These are phyloP conservation scores for Verticillium albo-atrum DNA, from an alignment of 2,329 filamentous ascomycete genomes.

Conservation along the genomic window DNA sequence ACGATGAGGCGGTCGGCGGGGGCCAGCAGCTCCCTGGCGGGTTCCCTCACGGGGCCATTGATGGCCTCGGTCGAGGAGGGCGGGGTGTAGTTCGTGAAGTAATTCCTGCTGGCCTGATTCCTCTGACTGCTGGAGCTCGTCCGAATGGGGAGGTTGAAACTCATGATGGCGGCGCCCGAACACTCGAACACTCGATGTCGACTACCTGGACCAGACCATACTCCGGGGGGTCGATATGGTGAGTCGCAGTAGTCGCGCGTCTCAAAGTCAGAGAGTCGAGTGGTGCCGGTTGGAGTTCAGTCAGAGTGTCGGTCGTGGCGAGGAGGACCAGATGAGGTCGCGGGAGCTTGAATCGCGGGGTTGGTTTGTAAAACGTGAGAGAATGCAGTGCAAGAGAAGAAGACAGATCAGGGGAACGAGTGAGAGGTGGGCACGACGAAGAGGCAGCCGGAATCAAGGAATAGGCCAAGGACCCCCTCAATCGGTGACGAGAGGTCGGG, in stretches of 20 bases:
- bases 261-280: neutral
- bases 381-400: neutral
- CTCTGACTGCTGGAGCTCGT: slow-evolving; percentile 40
- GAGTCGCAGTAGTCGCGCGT: neutral
- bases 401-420: neutral
- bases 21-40: slow-evolving; percentile 45
- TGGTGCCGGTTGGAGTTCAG: neutral
- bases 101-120: slow-evolving; percentile 52
- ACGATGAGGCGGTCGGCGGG: slow-evolving; percentile 65
- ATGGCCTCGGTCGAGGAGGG: slow-evolving; percentile 58
- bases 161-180: slow-evolving; percentile 31
- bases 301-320: neutral
- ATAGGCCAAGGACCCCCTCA: neutral
- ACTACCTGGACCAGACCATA: neutral
- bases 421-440: neutral
- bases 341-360: neutral
- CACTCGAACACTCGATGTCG: neutral
- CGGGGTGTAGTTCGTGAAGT: slow-evolving; percentile 51
- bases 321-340: neutral
- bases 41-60: slow-evolving; percentile 55
- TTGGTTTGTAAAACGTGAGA: neutral
- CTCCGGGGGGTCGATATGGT: neutral
- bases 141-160: slow-evolving; percentile 47
- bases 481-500: neutral
- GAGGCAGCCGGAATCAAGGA: neutral